Evolutionary conservation across 2,329 filamentous ascomycete species (phyloP).

Genomic region (Arachnomyces sp.): DNA sequence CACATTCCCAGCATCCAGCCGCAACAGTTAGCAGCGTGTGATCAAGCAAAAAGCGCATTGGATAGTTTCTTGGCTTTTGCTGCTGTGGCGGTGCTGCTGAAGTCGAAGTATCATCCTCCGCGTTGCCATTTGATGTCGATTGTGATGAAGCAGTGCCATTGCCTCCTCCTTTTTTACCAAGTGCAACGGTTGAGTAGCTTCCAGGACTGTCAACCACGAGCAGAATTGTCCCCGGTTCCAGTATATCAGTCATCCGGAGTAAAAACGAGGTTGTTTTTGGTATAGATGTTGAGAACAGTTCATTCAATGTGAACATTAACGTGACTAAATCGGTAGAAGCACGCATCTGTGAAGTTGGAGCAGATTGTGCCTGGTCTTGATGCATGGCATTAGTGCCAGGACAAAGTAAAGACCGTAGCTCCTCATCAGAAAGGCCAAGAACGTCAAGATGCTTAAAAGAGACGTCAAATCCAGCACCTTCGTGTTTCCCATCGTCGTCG

Average conservation of each 20-base stretch:
- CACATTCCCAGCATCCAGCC: conserved; percentile 59
- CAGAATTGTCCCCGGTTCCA: conserved; percentile 57
- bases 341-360: no score
- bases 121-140: conserved; percentile 4
- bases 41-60: conserved; percentile 89
- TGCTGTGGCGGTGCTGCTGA: conserved; percentile 21
- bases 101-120: background rate
- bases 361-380: background rate
- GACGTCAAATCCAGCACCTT: conserved; percentile 20
- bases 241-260: conserved; percentile 54
- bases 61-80: conserved; percentile 58
- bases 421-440: conserved; percentile 32
- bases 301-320: conserved; percentile 89
- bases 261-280: conserved; percentile 71
- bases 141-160: background rate
- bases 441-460: conserved; percentile 46
- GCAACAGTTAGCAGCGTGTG: conserved; percentile 60
- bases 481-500: background rate
- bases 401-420: conserved; percentile 31
- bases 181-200: conserved; percentile 74
- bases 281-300: conserved; percentile 75
- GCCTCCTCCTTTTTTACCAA: conserved; percentile 47
- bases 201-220: conserved; percentile 90
- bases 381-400: background rate
- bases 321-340: conserved; percentile 59